Evolutionary conservation across 225 moss, liverwort and hornwort genomes (phyloP).

Genomic region (Sphagnum tenellum): DNA sequence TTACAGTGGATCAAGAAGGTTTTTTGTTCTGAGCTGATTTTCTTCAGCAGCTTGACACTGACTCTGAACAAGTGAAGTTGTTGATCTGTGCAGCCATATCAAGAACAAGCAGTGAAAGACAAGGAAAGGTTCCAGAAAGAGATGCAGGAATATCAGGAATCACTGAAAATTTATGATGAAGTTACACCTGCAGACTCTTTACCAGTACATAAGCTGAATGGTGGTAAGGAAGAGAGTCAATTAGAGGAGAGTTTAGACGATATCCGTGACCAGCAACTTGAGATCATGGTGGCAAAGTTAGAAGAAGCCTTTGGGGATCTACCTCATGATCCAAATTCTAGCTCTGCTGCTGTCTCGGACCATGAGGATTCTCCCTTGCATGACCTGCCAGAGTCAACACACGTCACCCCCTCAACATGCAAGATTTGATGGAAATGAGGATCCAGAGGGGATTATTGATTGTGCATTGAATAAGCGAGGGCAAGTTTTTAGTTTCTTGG

Average conservation of each 20-base stretch:
- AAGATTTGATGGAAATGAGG: neutral
- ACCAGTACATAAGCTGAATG: conserved; percentile 3
- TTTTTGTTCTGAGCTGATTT: too few relatives aligned
- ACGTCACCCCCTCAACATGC: neutral
- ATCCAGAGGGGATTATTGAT: neutral
- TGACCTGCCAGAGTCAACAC: neutral
- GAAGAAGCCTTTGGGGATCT: conserved; percentile 9
- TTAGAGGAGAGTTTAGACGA: conserved; percentile 16
- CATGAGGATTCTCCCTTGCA: conserved; percentile 1
- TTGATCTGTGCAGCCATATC: conserved; percentile 62
- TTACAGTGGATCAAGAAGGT: too few relatives aligned
- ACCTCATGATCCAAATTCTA: conserved; percentile 6
- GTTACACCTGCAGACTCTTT: conserved; percentile 11
- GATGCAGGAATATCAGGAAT: conserved; percentile 53
- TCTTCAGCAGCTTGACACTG: too few relatives aligned
- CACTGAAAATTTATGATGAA: conserved; percentile 16
- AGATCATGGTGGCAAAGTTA: conserved; percentile 16
- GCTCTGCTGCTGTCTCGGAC: neutral
- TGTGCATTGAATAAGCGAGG: too few relatives aligned
- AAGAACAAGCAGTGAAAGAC: conserved; percentile 71
- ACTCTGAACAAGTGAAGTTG: too few relatives aligned
- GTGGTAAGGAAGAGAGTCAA: conserved; percentile 4
- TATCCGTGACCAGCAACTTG: conserved; percentile 1
- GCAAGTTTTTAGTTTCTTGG: too few relatives aligned
- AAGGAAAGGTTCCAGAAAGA: conserved; percentile 67